Evolutionary conservation across 192 early-diverging fungal genomes (phyloP), one percentile per base, ranked within the genome.

Genomic region (Allomyces javanicus): DNA sequence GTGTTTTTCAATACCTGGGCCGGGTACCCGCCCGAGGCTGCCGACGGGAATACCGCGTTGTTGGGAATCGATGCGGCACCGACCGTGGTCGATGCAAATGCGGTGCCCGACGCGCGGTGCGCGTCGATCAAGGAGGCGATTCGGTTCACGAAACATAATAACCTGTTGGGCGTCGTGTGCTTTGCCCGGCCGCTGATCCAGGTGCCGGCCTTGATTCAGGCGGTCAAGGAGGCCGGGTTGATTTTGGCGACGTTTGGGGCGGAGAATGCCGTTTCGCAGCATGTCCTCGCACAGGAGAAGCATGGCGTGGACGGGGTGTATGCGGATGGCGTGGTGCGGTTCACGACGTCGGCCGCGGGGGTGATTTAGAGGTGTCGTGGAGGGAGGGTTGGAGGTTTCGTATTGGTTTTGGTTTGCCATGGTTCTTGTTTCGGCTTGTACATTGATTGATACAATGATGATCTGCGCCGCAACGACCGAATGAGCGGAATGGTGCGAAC

Each of bases 1-100:
- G 96, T 99, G 23, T 99, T 99, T 72, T 92, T 96, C 74, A 82
- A 87, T 65, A 91, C 90, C 6, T 82, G 83, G 45, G 88, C 87
- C 61, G 90, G 93, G 26, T 86, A 58, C 50, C 50, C 50, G 50
- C 50, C 50, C 12, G 12, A 14, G 50, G 50, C 50, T 12, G 50
- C 12, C 50, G 50, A 58, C 17, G 50, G 2, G 12, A 58, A 3
- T 3, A n/a, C 17, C 50, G 50, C 12, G 17, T 3, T n/a, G 17
- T 14, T 21, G 17, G 50, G 50, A 0, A 58, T 58, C 50, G 50
- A 58, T 58, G 50, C 21, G 50, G 12, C 50, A 12, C 12, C 50
- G 9, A 12, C 50, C 9, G 17, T 14, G 50, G 33, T 40, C 33
- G 33, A 40, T 40, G 33, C 33, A 0, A 7, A 40, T 9, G 33